These are phyloP conservation scores for Alternaria viburni DNA, from an alignment of 2,329 filamentous ascomycete genomes.

Conservation along the genomic window DNA sequence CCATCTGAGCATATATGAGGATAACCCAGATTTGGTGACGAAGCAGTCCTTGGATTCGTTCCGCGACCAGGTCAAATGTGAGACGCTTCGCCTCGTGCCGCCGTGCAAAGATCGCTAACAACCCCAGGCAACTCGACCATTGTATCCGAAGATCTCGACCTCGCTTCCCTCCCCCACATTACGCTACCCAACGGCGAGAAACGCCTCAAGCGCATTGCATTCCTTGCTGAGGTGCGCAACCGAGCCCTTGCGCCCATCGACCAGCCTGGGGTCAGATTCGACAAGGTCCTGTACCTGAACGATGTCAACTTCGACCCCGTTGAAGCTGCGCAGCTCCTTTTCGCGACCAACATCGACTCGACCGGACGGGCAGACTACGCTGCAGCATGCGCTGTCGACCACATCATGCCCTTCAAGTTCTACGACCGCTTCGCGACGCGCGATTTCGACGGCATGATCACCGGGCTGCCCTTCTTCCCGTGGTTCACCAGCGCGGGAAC, in stretches of 20 bases:
- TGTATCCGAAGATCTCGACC: constrained; percentile 65
- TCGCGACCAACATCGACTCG: constrained; percentile 64
- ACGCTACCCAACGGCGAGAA: constrained; percentile 66
- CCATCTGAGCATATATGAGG: constrained; percentile 76
- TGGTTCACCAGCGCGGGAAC: constrained; percentile 65
- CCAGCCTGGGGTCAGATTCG: constrained; percentile 60
- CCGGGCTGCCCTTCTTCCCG: constrained; percentile 71
- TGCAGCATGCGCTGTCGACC: constrained; percentile 75
- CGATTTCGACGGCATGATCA: constrained; percentile 68
- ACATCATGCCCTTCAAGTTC: constrained; percentile 69
- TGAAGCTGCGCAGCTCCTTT: constrained; percentile 67
- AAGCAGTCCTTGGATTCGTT: constrained; percentile 62
- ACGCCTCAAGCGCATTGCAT: constrained; percentile 75
- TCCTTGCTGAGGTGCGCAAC: constrained; percentile 75
- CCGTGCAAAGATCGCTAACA: constrained; percentile 11
- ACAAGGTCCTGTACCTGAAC: constrained; percentile 68
- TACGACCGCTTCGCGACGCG: constrained; percentile 78
- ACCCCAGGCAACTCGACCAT: constrained; percentile 56
- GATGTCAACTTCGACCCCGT: constrained; percentile 69
- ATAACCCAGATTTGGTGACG: constrained; percentile 67
- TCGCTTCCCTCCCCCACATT: constrained; percentile 64
- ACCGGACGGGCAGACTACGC: constrained; percentile 64
- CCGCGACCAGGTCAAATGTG: constrained; percentile 57
- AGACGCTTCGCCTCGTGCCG: constrained; percentile 1
- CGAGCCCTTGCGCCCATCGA: constrained; percentile 70